These are phyloP conservation scores for Xerocomellus dryophilus DNA, from an alignment of 768 basidiomycete species.

Conservation along the genomic window DNA sequence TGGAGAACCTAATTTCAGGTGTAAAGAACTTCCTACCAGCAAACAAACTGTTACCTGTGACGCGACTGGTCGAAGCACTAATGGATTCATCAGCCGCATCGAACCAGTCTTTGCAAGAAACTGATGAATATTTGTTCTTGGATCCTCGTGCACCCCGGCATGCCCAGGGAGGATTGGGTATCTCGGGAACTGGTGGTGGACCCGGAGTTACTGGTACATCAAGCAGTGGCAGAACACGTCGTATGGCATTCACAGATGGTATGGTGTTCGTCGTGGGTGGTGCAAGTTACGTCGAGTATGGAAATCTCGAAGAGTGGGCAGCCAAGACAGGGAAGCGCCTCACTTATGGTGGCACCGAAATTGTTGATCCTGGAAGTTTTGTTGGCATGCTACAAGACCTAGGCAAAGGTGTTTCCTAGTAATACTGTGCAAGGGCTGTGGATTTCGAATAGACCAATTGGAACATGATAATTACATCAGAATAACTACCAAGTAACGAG, in stretches of 20 bases:
- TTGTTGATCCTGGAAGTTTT: conserved; percentile 86
- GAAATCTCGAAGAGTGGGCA: conserved; percentile 95
- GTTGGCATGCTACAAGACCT: conserved; percentile 65
- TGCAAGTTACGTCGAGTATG: conserved; percentile 96
- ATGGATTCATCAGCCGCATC: conserved; percentile 97
- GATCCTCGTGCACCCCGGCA: conserved; percentile 83
- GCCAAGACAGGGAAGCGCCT: conserved; percentile 75
- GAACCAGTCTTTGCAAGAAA: conserved; percentile 92
- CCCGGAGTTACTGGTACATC: conserved; percentile 37
- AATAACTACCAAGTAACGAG: conserved; percentile 15
- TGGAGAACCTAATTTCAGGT: conserved; percentile 94
- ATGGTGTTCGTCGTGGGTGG: conserved; percentile 96
- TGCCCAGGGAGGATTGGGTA: conserved; percentile 46
- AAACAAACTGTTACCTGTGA: conserved; percentile 89
- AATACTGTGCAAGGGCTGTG: conserved; percentile 39
- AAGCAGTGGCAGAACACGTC: conserved; percentile 40
- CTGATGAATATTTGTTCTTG: conserved; percentile 92
- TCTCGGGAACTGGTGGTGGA: conserved; percentile 44
- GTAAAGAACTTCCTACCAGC: conserved; percentile 98
- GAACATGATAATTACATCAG: neutral
- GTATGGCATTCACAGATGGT: conserved; percentile 83
- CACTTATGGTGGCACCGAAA: conserved; percentile 95
- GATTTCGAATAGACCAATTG: conserved; percentile 13
- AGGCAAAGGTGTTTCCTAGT: conserved; percentile 43
- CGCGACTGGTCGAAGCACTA: conserved; percentile 89